phyloP scores from a whole-genome alignment of 441 rosid species.

The Populus hybrid region DNA sequence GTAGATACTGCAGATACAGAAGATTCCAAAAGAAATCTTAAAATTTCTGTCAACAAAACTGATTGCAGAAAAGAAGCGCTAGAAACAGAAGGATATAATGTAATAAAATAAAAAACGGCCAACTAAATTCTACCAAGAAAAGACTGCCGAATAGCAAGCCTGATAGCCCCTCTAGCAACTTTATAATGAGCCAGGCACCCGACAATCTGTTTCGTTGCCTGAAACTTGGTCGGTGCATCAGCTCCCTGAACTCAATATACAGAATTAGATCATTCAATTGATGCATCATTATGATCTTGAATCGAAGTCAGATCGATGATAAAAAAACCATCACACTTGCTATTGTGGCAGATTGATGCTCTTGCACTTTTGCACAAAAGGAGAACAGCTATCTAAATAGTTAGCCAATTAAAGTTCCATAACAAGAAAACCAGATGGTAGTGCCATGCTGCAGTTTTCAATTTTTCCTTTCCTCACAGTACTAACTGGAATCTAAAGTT shows the following conservation, averaged over 20 bases:
- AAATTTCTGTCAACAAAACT: not conserved
- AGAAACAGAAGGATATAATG: not conserved
- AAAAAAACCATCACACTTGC: not conserved
- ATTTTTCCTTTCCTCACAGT: not conserved
- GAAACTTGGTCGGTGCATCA: slow-evolving; percentile 91
- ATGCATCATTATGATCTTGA: not conserved
- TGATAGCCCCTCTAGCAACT: slow-evolving; percentile 55
- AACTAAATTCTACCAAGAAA: slow-evolving; percentile 62
- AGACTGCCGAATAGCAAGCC: slow-evolving; percentile 75
- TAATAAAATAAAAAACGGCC: slow-evolving; percentile 2
- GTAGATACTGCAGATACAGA: slow-evolving; percentile 62
- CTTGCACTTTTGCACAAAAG: not conserved
- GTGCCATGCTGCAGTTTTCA: not conserved
- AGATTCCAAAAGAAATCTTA: slow-evolving; percentile 10
- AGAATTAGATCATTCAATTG: not conserved
- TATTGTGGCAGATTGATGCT: not conserved
- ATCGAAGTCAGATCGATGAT: not conserved
- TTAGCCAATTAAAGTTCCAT: not conserved
- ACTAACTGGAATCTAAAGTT: not conserved
- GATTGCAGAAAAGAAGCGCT: not conserved
- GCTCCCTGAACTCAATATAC: slow-evolving; percentile 74
- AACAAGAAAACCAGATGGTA: not conserved
- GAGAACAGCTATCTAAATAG: not conserved
- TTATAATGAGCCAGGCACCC: slow-evolving; percentile 55
- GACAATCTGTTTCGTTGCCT: slow-evolving; percentile 83